Percentiles rank a stretch among this genome's conserved stretches.
These are phyloP conservation scores for Salvia sclarea DNA, from an alignment of 305 asterid genomes.

Conservation along the genomic window DNA sequence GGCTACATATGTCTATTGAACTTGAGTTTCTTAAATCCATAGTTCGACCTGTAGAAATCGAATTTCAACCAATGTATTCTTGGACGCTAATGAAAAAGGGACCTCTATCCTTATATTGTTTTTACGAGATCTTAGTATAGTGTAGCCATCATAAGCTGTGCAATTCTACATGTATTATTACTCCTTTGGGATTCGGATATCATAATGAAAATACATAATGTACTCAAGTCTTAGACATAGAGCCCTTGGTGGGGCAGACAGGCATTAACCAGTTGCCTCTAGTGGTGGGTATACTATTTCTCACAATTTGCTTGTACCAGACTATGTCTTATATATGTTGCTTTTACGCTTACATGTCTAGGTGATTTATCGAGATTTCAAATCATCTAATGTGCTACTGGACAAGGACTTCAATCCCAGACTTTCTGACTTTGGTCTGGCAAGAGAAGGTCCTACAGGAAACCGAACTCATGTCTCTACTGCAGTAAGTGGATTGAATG, in stretches of 20 bases:
- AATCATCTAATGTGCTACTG: conserved; percentile 81
- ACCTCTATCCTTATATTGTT: not conserved
- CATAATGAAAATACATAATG: not conserved
- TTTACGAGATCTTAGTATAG: not conserved
- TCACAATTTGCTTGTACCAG: not conserved
- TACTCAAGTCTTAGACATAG: not conserved
- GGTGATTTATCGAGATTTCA: conserved; percentile 95
- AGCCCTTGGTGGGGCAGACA: not conserved
- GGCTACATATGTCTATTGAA: not conserved
- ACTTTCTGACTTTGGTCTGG: conserved; percentile 96
- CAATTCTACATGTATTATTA: not conserved
- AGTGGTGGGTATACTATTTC: not conserved
- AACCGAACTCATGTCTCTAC: conserved; percentile 86
- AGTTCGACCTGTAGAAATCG: not conserved
- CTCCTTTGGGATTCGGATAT: not conserved
- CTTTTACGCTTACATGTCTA: conserved; percentile 24
- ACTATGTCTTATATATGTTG: not conserved
- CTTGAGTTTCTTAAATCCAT: not conserved
- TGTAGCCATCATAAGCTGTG: conserved; percentile 7
- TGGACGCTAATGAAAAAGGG: not conserved
- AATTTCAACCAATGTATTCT: not conserved
- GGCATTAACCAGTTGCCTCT: not conserved
- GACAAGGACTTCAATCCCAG: conserved; percentile 75
- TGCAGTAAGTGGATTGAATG: conserved; percentile 56
- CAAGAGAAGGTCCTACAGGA: conserved; percentile 90